Evolutionary conservation across 169 alveolate species (phyloP), one percentile per base, ranked within the genome.

Genomic region (Ichthyophthirius multifiliis): DNA sequence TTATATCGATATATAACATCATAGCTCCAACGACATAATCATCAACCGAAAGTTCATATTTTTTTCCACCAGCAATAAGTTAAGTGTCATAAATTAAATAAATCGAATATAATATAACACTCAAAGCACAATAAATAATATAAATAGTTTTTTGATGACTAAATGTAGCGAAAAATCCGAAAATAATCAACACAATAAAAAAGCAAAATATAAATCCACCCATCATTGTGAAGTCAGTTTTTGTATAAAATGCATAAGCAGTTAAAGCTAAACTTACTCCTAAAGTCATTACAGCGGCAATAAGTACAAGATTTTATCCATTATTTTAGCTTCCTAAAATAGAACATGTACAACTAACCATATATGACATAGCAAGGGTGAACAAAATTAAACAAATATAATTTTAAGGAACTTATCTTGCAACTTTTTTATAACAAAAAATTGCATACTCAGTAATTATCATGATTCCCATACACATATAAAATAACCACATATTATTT

Each of bases 1-100:
- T 91, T 12, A 95, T 88, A 79, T 95, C 98, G 23, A 91, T 79
- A 85, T 93, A 95, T 47, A 95, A 80, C 45, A 90, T 86, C 77
- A 93, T 71, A 41, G 98, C 95, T 75, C 95, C 98, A 5, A 93
- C 35, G 30, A 94, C 88, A 73, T 95, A 95, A 73, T 92, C 96
- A 82, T 95, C 98, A 44, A 83, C 82, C 15, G 86, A 74, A 16
- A 95, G 67, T 65, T 87, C 43, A 77, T 90, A 89, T 32, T 85
- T 82, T 47, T 85, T 83, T 39, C 93, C 93, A 16, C 97, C 98
- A 9, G 90, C 48, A 31, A 93, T 89, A 18, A 95, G 81, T 83
- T 95, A 92, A 45, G 96, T 95, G 44, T 95, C 98, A 74, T 85
- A 75, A 5, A 95, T 75, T 44, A 95, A 47, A 74, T 93, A 95